A percentile compares a stretch with the other conserved stretches of the same genome.
phyloP scores from a whole-genome alignment of 306 rosid genomes.

The Parietaria judaica region DNA sequence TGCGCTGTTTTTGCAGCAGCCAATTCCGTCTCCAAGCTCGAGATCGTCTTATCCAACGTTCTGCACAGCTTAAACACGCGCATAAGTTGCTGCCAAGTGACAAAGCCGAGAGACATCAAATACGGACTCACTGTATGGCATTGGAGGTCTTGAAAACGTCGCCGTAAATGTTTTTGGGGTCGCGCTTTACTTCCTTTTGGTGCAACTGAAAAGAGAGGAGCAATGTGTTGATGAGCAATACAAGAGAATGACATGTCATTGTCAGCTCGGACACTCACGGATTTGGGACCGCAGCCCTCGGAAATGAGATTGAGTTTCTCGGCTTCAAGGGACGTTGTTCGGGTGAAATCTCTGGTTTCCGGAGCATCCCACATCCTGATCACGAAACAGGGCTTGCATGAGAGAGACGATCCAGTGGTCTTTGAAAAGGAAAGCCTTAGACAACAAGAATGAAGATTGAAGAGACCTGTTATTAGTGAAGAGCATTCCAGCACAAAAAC shows the following conservation, averaged over 20 bases:
- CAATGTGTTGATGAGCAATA: not conserved
- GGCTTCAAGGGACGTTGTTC: constrained; percentile 53
- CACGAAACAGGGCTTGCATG: not conserved
- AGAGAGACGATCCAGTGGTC: constrained; percentile 6
- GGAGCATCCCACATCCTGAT: constrained; percentile 81
- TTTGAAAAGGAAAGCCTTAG: too few species aligned
- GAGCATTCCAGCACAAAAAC: constrained; percentile 86
- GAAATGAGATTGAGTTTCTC: constrained; percentile 53
- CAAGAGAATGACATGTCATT: constrained; percentile 9
- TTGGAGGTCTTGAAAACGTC: constrained; percentile 63
- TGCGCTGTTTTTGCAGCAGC: constrained; percentile 86
- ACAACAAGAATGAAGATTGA: too few species aligned
- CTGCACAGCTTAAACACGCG: constrained; percentile 27
- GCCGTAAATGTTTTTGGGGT: constrained; percentile 39
- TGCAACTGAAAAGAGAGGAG: constrained; percentile 41
- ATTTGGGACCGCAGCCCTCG: constrained; percentile 68
- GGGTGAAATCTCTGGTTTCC: constrained; percentile 48
- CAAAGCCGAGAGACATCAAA: too few species aligned
- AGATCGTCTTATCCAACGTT: constrained; percentile 78
- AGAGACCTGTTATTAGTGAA: constrained; percentile 85
- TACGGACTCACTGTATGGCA: constrained; percentile 78
- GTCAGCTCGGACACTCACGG: too few species aligned
- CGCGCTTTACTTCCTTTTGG: constrained; percentile 63
- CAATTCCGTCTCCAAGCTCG: constrained; percentile 92
- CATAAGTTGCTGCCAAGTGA: too few species aligned